Percentiles rank a stretch among this genome's conserved stretches.
These are phyloP conservation scores for Silybum marianum DNA, from an alignment of 129 eudicot species.

Conservation along the genomic window DNA sequence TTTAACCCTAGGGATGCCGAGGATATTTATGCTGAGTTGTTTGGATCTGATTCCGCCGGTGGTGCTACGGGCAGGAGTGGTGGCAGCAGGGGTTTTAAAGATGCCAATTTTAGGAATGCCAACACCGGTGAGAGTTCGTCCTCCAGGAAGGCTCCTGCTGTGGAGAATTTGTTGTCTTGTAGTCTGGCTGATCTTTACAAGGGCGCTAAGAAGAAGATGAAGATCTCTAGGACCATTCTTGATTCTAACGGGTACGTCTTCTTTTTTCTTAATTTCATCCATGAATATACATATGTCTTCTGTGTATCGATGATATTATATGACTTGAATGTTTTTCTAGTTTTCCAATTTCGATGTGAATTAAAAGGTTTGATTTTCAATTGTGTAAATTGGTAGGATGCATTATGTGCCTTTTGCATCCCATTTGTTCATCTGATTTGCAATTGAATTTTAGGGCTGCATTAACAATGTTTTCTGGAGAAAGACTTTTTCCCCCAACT, in stretches of 20 bases:
- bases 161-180: slow-evolving; percentile 70
- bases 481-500: background rate
- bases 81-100: slow-evolving; percentile 41
- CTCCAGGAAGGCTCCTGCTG: slow-evolving; percentile 63
- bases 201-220: slow-evolving; percentile 82
- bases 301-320: background rate
- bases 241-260: slow-evolving; percentile 56
- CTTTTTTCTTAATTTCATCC: background rate
- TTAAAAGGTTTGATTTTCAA: background rate
- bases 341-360: background rate
- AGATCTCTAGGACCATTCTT: slow-evolving; percentile 61
- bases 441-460: slow-evolving; percentile 1
- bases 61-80: slow-evolving; percentile 32
- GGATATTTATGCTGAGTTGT: slow-evolving; percentile 83
- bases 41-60: slow-evolving; percentile 40
- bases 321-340: background rate
- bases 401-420: background rate
- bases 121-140: slow-evolving; percentile 38
- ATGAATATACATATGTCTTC: background rate
- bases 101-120: slow-evolving; percentile 43
- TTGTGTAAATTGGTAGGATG: slow-evolving; percentile 17
- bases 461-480: background rate
- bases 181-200: slow-evolving; percentile 69
- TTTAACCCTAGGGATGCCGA: slow-evolving; percentile 91
- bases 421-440: background rate